Percentiles rank a stretch among this genome's conserved stretches.
phyloP scores from a whole-genome alignment of 768 basidiomycete species.

The Auriscalpium orientale region DNA sequence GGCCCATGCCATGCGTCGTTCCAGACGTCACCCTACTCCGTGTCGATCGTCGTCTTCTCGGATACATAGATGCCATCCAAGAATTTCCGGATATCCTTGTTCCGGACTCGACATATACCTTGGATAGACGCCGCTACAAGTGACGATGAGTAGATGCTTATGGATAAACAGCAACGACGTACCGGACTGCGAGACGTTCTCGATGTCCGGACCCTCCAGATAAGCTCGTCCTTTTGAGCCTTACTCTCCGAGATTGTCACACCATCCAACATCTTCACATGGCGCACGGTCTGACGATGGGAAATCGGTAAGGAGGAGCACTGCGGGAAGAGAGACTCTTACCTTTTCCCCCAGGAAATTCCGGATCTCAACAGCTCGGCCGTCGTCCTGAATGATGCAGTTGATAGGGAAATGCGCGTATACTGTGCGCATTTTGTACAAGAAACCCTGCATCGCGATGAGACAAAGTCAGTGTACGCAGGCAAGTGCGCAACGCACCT shows the following conservation, averaged over 20 bases:
- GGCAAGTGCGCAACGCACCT: constrained; percentile 39
- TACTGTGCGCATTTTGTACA: constrained; percentile 99
- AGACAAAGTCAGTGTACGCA: not conserved
- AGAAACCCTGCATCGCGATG: constrained; percentile 67
- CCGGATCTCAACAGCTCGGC: constrained; percentile 75
- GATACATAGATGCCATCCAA: constrained; percentile 92
- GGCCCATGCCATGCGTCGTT: too few relatives aligned
- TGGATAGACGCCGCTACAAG: constrained; percentile 86
- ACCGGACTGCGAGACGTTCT: constrained; percentile 97
- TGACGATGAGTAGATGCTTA: constrained; percentile 4
- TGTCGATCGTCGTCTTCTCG: constrained; percentile 63
- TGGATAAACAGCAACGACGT: constrained; percentile 9
- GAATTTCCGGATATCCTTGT: constrained; percentile 99
- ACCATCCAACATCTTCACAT: constrained; percentile 87
- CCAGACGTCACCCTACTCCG: constrained; percentile 15
- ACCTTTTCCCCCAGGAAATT: constrained; percentile 96
- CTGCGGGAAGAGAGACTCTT: not conserved
- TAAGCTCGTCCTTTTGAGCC: constrained; percentile 90
- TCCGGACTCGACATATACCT: constrained; percentile 91
- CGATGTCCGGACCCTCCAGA: constrained; percentile 94
- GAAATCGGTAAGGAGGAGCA: not conserved
- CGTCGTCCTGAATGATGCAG: constrained; percentile 81
- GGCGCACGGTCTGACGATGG: constrained; percentile 66
- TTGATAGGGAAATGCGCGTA: constrained; percentile 99
- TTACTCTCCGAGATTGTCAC: constrained; percentile 81